Percentiles rank a stretch among this genome's conserved stretches.
phyloP scores from a whole-genome alignment of 2,329 filamentous ascomycete genomes.

The Zopfia rhizophila region DNA sequence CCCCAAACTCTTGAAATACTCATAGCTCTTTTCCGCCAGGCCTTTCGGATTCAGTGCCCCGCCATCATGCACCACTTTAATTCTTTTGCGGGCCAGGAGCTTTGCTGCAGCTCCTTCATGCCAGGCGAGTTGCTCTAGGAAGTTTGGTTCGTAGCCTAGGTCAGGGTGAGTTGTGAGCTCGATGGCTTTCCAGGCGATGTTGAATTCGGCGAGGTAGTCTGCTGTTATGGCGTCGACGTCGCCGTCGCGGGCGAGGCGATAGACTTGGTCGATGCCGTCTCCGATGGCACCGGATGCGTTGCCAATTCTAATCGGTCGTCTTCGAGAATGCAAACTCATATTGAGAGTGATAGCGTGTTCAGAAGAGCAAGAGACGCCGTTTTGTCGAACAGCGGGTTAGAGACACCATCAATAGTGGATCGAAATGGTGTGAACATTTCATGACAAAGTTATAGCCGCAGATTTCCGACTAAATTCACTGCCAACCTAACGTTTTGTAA shows the following conservation, averaged over 20 bases:
- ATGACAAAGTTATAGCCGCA: too few species aligned
- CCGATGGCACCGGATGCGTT: constrained; percentile 45
- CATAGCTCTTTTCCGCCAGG: constrained; percentile 56
- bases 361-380: too few species aligned
- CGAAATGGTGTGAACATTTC: too few species aligned
- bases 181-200: constrained; percentile 47
- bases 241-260: constrained; percentile 33
- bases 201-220: constrained; percentile 50
- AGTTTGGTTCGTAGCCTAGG: constrained; percentile 43
- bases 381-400: too few species aligned
- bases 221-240: constrained; percentile 45
- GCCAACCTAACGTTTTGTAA: too few species aligned
- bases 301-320: constrained; percentile 43
- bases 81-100: constrained; percentile 55
- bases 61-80: constrained; percentile 66
- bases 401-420: too few species aligned
- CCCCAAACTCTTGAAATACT: constrained; percentile 25
- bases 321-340: too few species aligned
- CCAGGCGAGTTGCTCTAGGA: constrained; percentile 43
- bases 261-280: constrained; percentile 44
- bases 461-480: too few species aligned
- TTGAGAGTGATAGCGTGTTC: too few species aligned
- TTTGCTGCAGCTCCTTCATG: constrained; percentile 36
- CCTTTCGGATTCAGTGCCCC: constrained; percentile 64
- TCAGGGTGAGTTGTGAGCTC: constrained; percentile 37